phyloP scores from a whole-genome alignment of 345 rosid species.

The Citrus maxima region DNA sequence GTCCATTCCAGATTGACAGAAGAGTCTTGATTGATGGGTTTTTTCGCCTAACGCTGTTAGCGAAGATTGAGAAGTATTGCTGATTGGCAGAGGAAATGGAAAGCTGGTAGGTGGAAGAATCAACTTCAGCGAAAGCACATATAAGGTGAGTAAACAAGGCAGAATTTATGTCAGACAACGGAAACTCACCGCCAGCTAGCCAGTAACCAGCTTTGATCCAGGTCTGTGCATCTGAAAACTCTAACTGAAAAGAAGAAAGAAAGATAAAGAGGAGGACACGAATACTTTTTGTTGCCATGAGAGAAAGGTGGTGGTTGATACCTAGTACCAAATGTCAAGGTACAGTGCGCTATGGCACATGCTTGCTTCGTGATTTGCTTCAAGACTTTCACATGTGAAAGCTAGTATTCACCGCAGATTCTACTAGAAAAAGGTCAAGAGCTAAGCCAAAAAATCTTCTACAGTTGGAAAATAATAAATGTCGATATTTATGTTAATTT shows the following conservation, averaged over 20 bases:
- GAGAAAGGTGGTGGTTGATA: not conserved
- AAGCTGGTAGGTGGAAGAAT: constrained; percentile 9
- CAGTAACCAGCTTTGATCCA: constrained; percentile 17
- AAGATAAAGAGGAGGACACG: not conserved
- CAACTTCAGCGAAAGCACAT: constrained; percentile 10
- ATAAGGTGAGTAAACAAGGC: constrained; percentile 16
- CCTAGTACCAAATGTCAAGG: not conserved
- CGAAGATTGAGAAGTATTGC: constrained; percentile 11
- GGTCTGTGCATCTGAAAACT: not conserved
- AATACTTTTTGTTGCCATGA: not conserved
- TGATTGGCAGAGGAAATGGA: constrained; percentile 1
- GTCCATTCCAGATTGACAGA: constrained; percentile 18
- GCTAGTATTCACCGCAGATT: not conserved
- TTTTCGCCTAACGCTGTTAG: constrained; percentile 5
- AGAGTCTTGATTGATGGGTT: constrained; percentile 19
- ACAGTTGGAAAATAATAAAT: not conserved
- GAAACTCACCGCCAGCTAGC: not conserved
- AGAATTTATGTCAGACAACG: constrained; percentile 8
- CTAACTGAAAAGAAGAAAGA: not conserved
- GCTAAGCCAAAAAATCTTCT: not conserved
- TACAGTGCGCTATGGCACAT: not conserved
- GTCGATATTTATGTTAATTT: not conserved
- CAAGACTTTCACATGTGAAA: not conserved
- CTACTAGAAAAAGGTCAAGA: not conserved
- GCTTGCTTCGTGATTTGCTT: not conserved